Evolutionary conservation across 768 basidiomycete genomes (phyloP).

Genomic region (Suillus sp.): DNA sequence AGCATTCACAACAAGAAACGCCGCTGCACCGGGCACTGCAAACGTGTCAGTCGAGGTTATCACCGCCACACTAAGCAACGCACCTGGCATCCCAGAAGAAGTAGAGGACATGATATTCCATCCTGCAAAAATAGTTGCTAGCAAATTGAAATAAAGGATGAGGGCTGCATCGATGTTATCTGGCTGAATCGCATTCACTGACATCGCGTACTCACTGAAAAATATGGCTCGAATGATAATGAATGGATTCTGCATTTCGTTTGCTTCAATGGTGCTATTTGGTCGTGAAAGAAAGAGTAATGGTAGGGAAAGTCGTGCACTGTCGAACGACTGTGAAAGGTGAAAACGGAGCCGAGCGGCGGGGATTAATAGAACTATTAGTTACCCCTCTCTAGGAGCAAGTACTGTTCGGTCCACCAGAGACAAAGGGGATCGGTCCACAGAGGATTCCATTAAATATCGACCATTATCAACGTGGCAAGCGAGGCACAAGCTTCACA

Average conservation of each 20-base stretch:
- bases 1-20: slow-evolving; percentile 52
- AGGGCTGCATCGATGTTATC: slow-evolving; percentile 32
- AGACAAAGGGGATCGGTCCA: slow-evolving; percentile 19
- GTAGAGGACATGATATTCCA: slow-evolving; percentile 54
- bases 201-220: slow-evolving; percentile 49
- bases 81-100: slow-evolving; percentile 41
- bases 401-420: slow-evolving; percentile 21
- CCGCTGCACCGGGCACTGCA: slow-evolving; percentile 49
- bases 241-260: slow-evolving; percentile 52
- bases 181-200: background rate
- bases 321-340: background rate
- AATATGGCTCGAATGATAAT: slow-evolving; percentile 57
- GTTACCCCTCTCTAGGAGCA: slow-evolving; percentile 17
- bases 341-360: slow-evolving; percentile 2
- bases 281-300: slow-evolving; percentile 19
- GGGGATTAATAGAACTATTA: slow-evolving; percentile 5
- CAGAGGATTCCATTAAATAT: slow-evolving; percentile 17
- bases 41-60: slow-evolving; percentile 4
- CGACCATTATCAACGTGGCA: slow-evolving; percentile 14
- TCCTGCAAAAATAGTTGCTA: slow-evolving; percentile 55
- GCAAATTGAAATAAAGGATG: slow-evolving; percentile 50
- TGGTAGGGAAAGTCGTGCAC: slow-evolving; percentile 1
- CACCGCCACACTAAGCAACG: slow-evolving; percentile 15
- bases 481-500: background rate
- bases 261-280: slow-evolving; percentile 12